These are phyloP conservation scores for Rachicladosporium sp. DNA, from an alignment of 2,329 filamentous ascomycete species.

Conservation along the genomic window DNA sequence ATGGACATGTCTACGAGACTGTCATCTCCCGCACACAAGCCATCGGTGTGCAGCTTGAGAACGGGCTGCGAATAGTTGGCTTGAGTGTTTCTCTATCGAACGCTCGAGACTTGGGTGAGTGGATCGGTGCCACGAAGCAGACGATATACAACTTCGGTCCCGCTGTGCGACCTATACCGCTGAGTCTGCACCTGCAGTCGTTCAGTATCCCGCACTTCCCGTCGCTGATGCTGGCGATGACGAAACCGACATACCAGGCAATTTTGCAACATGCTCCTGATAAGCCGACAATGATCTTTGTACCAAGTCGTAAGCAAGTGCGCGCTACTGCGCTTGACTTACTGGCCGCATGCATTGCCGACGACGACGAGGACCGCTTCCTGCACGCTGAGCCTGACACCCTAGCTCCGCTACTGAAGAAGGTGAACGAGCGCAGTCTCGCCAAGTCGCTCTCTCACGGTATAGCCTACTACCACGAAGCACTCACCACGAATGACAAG, in stretches of 20 bases:
- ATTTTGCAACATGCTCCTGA: conserved; percentile 73
- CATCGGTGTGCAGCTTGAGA: conserved; percentile 78
- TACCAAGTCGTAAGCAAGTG: conserved; percentile 87
- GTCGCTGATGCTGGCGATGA: conserved; percentile 97
- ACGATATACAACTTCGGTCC: conserved; percentile 99
- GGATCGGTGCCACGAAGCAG: conserved; percentile 96
- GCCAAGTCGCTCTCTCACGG: conserved; percentile 86
- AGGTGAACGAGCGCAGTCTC: conserved; percentile 74
- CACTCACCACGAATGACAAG: conserved; percentile 76
- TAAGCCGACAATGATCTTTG: conserved; percentile 83
- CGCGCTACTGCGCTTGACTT: conserved; percentile 77
- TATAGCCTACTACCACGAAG: conserved; percentile 95
- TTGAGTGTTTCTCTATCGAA: conserved; percentile 87
- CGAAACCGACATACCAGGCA: conserved; percentile 80
- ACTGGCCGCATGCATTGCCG: conserved; percentile 72
- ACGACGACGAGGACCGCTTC: conserved; percentile 89
- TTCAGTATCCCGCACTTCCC: conserved; percentile 95
- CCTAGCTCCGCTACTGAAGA: conserved; percentile 66
- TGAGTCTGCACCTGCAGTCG: conserved; percentile 90
- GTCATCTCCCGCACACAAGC: conserved; percentile 97
- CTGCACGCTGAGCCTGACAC: conserved; percentile 74
- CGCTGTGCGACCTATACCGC: conserved; percentile 71
- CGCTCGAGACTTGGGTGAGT: conserved; percentile 86
- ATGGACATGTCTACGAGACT: conserved; percentile 86
- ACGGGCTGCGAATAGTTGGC: conserved; percentile 74